Evolutionary conservation across 1,139 yeast species (phyloP).

Genomic region (Debaryomyces singareniensis): DNA sequence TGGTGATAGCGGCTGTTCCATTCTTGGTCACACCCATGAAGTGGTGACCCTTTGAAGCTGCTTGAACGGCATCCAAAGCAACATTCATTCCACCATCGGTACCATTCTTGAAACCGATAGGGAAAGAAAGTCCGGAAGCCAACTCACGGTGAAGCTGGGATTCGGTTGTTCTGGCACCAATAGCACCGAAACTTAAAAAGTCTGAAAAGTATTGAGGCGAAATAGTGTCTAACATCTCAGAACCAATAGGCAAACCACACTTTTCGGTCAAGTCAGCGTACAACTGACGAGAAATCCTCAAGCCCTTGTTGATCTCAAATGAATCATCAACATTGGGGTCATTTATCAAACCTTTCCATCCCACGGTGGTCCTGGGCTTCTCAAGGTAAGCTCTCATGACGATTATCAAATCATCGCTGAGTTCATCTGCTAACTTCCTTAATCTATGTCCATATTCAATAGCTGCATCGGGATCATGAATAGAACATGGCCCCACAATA

Average conservation of each 20-base stretch:
- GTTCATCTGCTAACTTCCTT: conserved; percentile 59
- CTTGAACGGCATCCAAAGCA: conserved; percentile 89
- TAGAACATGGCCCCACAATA: conserved; percentile 92
- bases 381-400: conserved; percentile 97
- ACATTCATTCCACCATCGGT: conserved; percentile 94
- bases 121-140: conserved; percentile 95
- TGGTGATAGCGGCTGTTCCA: conserved; percentile 92
- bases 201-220: conserved; percentile 97
- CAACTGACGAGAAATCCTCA: conserved; percentile 78
- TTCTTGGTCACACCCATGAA: conserved; percentile 96
- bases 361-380: conserved; percentile 98
- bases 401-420: conserved; percentile 68
- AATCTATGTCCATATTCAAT: conserved; percentile 77
- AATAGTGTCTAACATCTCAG: conserved; percentile 96
- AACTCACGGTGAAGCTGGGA: conserved; percentile 96
- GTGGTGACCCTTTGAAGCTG: conserved; percentile 90
- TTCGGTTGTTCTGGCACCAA: conserved; percentile 98
- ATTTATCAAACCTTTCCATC: conserved; percentile 97
- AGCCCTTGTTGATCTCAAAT: conserved; percentile 92
- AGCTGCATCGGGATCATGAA: conserved; percentile 88
- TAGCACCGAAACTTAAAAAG: conserved; percentile 89
- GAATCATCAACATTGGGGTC: conserved; percentile 94
- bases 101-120: conserved; percentile 97
- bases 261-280: conserved; percentile 75
- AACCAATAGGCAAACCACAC: conserved; percentile 78